A percentile compares a stretch with the other conserved stretches of the same genome.
These are phyloP conservation scores for Paradendryphiella salina DNA, from an alignment of 2,329 filamentous ascomycete species.

Conservation along the genomic window DNA sequence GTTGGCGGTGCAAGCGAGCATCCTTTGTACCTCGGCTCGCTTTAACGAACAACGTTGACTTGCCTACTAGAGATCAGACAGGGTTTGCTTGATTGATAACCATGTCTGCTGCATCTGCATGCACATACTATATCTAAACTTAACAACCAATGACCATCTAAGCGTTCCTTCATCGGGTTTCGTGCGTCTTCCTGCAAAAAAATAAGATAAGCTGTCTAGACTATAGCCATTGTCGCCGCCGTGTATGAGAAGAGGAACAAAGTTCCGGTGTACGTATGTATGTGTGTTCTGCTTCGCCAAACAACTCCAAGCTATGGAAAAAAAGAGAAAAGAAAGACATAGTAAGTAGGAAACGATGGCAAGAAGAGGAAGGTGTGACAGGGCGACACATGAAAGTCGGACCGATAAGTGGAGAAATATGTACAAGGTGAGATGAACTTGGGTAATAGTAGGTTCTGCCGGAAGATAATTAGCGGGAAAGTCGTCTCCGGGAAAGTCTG, in stretches of 20 bases:
- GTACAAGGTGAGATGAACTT: slow-evolving; percentile 12
- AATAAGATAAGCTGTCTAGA: too few species aligned
- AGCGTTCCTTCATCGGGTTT: too few species aligned
- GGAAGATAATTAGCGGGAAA: background rate
- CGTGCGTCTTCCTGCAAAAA: too few species aligned
- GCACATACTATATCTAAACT: too few species aligned
- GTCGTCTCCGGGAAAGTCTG: too few species aligned
- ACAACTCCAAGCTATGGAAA: slow-evolving; percentile 2
- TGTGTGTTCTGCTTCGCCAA: background rate
- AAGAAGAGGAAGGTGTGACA: background rate
- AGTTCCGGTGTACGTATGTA: background rate
- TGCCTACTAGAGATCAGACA: too few species aligned
- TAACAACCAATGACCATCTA: too few species aligned
- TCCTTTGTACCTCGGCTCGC: too few species aligned
- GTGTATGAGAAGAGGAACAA: background rate
- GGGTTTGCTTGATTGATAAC: too few species aligned
- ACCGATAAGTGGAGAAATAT: slow-evolving; percentile 15
- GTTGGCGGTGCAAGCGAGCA: too few species aligned
- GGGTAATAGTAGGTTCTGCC: background rate
- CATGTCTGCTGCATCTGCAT: too few species aligned
- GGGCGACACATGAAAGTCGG: background rate
- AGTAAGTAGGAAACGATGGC: background rate
- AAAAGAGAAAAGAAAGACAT: background rate
- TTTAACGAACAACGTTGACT: too few species aligned
- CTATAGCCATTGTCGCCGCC: background rate